These are phyloP conservation scores for Fusarium musae DNA, from an alignment of 2,329 filamentous ascomycete species.

Conservation along the genomic window DNA sequence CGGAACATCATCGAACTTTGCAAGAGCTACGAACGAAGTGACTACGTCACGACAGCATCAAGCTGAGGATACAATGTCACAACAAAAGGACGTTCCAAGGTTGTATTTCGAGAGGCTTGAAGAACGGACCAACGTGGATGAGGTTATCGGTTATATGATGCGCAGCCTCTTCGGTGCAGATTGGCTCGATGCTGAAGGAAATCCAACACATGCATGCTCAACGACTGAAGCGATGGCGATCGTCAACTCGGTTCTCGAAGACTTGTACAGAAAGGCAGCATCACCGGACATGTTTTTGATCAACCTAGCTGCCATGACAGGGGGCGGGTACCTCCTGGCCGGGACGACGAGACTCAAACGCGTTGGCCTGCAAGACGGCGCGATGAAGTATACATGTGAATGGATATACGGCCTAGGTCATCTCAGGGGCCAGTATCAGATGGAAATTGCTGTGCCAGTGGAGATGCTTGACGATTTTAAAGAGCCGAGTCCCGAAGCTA, in stretches of 20 bases:
- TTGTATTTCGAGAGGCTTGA: slow-evolving; percentile 52
- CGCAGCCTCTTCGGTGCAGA: slow-evolving; percentile 60
- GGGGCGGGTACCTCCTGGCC: slow-evolving; percentile 62
- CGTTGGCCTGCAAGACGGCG: slow-evolving; percentile 54
- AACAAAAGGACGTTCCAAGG: slow-evolving; percentile 37
- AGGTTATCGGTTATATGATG: slow-evolving; percentile 66
- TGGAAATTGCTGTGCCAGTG: slow-evolving; percentile 60
- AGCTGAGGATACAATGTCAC: not conserved
- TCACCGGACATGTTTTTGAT: slow-evolving; percentile 67
- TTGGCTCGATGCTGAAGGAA: slow-evolving; percentile 63
- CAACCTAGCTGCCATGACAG: slow-evolving; percentile 67
- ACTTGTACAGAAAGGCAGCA: slow-evolving; percentile 61
- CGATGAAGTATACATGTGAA: slow-evolving; percentile 60
- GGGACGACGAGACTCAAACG: slow-evolving; percentile 55
- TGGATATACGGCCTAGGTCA: slow-evolving; percentile 68
- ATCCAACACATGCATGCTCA: slow-evolving; percentile 54
- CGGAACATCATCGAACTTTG: slow-evolving; percentile 25
- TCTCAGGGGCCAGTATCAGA: slow-evolving; percentile 63
- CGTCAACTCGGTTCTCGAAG: slow-evolving; percentile 63
- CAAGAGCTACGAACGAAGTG: slow-evolving; percentile 37
- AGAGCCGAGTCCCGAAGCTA: slow-evolving; percentile 31
- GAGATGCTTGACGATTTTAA: slow-evolving; percentile 53
- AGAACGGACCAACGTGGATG: slow-evolving; percentile 66
- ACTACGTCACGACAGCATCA: slow-evolving; percentile 11
- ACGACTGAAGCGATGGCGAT: slow-evolving; percentile 66